These are phyloP conservation scores for Candida nitratophila DNA, from an alignment of 805 yeast species.

Conservation along the genomic window DNA sequence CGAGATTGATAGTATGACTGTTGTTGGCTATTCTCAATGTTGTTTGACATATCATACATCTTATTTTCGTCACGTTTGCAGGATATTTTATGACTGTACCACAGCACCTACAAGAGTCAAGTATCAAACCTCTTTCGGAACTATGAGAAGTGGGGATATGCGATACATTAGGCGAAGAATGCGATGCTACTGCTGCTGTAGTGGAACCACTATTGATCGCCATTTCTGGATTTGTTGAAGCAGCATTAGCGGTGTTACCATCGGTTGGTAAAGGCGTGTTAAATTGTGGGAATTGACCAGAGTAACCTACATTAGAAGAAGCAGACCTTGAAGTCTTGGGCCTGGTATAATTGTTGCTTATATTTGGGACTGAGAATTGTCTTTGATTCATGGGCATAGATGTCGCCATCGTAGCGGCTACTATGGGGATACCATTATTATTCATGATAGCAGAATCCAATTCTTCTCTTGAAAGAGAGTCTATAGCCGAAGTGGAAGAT, in stretches of 20 bases:
- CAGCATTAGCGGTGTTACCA: too few species aligned
- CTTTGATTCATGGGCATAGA: background rate
- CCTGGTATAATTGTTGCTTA: background rate
- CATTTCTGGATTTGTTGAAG: too few species aligned
- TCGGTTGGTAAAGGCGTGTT: too few species aligned
- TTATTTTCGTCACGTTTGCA: slow-evolving; percentile 30
- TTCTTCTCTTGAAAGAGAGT: background rate
- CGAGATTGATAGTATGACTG: too few species aligned
- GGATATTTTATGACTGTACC: slow-evolving; percentile 36
- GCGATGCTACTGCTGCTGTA: background rate
- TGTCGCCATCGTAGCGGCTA: background rate
- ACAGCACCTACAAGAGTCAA: slow-evolving; percentile 38
- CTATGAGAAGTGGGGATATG: background rate
- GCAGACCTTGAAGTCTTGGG: background rate
- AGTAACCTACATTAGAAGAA: background rate
- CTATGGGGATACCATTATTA: slow-evolving; percentile 1
- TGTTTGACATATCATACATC: slow-evolving; percentile 58
- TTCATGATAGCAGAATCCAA: background rate
- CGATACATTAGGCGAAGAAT: background rate
- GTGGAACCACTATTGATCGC: too few species aligned
- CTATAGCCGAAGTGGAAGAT: background rate
- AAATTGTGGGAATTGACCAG: background rate
- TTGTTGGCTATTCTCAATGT: slow-evolving; percentile 13
- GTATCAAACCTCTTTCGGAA: slow-evolving; percentile 3
- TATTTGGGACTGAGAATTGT: background rate